A percentile compares a stretch with the other conserved stretches of the same genome.
Evolutionary conservation across 2,329 filamentous ascomycete species (phyloP).

Genomic region (Whalleya microplaca): DNA sequence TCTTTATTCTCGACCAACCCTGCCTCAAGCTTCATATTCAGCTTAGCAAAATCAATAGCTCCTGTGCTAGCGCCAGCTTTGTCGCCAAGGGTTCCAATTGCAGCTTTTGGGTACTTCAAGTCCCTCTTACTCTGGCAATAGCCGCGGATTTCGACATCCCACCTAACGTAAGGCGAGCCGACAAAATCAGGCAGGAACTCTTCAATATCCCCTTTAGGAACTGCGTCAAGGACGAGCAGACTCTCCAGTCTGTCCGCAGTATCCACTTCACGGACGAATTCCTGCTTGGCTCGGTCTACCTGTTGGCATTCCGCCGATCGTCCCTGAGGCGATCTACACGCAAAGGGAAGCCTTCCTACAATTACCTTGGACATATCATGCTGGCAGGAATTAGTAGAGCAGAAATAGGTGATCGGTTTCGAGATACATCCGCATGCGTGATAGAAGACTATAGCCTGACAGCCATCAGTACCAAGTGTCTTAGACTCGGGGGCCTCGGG

Average conservation of each 20-base stretch:
- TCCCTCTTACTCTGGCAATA: background rate
- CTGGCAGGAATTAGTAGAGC: constrained; percentile 10
- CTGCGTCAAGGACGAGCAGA: constrained; percentile 11
- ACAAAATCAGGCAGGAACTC: constrained; percentile 7
- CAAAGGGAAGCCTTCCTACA: constrained; percentile 16
- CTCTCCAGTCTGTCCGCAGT: constrained; percentile 8
- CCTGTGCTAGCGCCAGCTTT: background rate
- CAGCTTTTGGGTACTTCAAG: background rate
- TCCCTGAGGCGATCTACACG: constrained; percentile 5
- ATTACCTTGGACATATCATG: constrained; percentile 9
- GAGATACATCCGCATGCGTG: constrained; percentile 28
- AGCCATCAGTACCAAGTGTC: background rate
- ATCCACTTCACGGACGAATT: constrained; percentile 20
- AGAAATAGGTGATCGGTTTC: constrained; percentile 14
- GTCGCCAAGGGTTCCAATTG: background rate
- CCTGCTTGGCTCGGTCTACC: constrained; percentile 6
- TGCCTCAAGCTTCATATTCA: background rate
- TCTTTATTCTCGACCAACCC: background rate
- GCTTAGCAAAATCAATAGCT: background rate
- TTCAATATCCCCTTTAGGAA: constrained; percentile 6
- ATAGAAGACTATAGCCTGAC: constrained; percentile 24
- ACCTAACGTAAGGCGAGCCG: background rate
- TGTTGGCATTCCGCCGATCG: constrained; percentile 7
- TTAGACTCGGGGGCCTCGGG: background rate
- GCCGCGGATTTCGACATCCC: constrained; percentile 3